phyloP scores from a whole-genome alignment of 2,329 filamentous ascomycete genomes.

The Alternaria atra region DNA sequence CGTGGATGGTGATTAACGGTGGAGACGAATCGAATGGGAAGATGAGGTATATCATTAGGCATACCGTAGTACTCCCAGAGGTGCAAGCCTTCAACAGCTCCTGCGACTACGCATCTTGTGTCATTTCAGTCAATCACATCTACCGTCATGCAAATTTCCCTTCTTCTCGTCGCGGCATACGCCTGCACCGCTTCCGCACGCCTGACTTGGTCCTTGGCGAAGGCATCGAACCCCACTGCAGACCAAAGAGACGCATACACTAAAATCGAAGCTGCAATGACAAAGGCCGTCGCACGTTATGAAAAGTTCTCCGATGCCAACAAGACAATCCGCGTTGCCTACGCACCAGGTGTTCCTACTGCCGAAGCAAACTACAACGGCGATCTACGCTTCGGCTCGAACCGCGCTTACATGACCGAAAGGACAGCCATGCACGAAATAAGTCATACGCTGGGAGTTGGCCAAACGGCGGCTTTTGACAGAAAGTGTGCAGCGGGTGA shows the following conservation, averaged over 20 bases:
- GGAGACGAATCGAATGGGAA: neutral
- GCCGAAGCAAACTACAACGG: constrained; percentile 49
- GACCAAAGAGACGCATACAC: constrained; percentile 46
- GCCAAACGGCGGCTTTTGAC: constrained; percentile 45
- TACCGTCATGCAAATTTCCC: constrained; percentile 32
- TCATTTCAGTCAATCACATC: neutral
- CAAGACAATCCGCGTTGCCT: constrained; percentile 42
- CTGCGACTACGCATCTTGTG: neutral
- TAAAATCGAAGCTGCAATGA: constrained; percentile 45
- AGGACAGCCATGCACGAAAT: constrained; percentile 50
- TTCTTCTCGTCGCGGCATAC: constrained; percentile 32
- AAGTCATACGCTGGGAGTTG: constrained; percentile 45
- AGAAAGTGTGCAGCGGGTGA: constrained; percentile 40
- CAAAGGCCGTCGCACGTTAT: constrained; percentile 41
- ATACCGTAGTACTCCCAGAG: neutral
- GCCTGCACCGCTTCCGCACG: constrained; percentile 32
- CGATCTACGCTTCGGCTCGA: constrained; percentile 45
- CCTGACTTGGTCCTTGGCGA: constrained; percentile 39
- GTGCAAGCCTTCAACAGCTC: neutral
- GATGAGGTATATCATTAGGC: constrained; percentile 1
- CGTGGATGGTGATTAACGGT: neutral
- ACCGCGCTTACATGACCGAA: constrained; percentile 47
- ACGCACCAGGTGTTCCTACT: constrained; percentile 45
- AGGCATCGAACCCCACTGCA: constrained; percentile 39
- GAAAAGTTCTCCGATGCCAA: constrained; percentile 30